Base-by-base conservation (phyloP, 257 asterid genomes). In the Euphrasia confusa region DNA sequence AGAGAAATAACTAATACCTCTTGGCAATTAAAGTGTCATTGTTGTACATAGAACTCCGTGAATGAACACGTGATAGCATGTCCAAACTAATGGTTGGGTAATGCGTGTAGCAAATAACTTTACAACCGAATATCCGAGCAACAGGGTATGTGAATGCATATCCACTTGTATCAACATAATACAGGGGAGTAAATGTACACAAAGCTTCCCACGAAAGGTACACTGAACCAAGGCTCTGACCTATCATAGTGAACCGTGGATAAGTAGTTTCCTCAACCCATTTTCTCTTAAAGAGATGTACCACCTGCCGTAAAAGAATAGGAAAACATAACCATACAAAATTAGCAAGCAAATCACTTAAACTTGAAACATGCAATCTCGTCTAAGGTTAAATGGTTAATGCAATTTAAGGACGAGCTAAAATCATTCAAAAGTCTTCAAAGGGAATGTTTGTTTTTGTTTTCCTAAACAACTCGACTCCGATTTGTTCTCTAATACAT, bases 51-150 rank as follows among this genome's bases (percentile, higher is more conserved):
- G 97, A 87, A 68, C 79, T 84, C 68, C 81, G 83, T 30, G 85
- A 66, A 45, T 67, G 80, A 71, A 92, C 91, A 72, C 97, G 83
- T 49, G 97, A 89, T 60, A 92, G 83, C 99, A 92, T 92, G 78
- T 92, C 96, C 61, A 89, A 77, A 71, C 99, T 92, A 65, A 92
- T 92, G 3, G 99, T 92, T 11, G 99, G 99, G 74, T 92, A 92
- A 82, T 92, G 96, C 2, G 95, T 87, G 72, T 89, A 92, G 79
- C 88, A 83, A 70, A 89, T 68, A 63, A 89, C 88, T 74, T 81
- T 80, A 73, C 99, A 89, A 60, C 99, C 99, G 77, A 92, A 93
- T 28, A 84, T 17, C 73, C 94, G 69, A 10, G 96, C 99, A 53
- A 87, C 78, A 27, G 99, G 99, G 70, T 93, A 89, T 58, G 97